phyloP scores from a whole-genome alignment of 805 yeast species.

The Candida loeiensis region DNA sequence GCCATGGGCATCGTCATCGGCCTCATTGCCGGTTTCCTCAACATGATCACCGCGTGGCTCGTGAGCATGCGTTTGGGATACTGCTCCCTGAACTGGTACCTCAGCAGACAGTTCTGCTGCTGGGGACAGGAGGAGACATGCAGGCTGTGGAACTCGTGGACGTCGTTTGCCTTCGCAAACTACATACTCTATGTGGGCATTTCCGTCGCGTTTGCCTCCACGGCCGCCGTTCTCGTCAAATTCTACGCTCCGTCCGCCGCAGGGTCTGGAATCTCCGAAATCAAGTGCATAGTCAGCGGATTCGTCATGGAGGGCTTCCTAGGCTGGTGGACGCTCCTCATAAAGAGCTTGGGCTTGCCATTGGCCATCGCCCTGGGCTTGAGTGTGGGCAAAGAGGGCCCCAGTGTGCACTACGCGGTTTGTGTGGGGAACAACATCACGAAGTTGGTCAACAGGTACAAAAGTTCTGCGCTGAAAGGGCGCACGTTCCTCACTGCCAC shows the following conservation, averaged over 20 bases:
- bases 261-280: conserved; percentile 96
- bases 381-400: conserved; percentile 97
- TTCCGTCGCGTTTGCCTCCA: conserved; percentile 58
- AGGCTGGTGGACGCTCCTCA: conserved; percentile 63
- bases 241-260: conserved; percentile 85
- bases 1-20: conserved; percentile 78
- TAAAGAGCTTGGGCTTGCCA: conserved; percentile 81
- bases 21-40: conserved; percentile 73
- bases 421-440: conserved; percentile 89
- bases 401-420: conserved; percentile 95
- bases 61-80: conserved; percentile 75
- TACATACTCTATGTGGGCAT: conserved; percentile 58
- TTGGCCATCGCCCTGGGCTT: conserved; percentile 90
- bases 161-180: conserved; percentile 38
- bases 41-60: conserved; percentile 82
- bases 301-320: conserved; percentile 76
- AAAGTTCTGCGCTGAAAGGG: conserved; percentile 42
- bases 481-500: conserved; percentile 79
- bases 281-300: conserved; percentile 91
- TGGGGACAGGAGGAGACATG: conserved; percentile 48
- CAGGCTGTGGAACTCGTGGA: conserved; percentile 63
- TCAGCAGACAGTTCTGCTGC: conserved; percentile 79
- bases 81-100: conserved; percentile 65
- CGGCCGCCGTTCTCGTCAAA: conserved; percentile 68
- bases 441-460: conserved; percentile 44